Percentiles rank a stretch among this genome's conserved stretches.
These are phyloP conservation scores for Trichosporon ovoides DNA, from an alignment of 1,284 basidiomycete genomes.

Conservation along the genomic window DNA sequence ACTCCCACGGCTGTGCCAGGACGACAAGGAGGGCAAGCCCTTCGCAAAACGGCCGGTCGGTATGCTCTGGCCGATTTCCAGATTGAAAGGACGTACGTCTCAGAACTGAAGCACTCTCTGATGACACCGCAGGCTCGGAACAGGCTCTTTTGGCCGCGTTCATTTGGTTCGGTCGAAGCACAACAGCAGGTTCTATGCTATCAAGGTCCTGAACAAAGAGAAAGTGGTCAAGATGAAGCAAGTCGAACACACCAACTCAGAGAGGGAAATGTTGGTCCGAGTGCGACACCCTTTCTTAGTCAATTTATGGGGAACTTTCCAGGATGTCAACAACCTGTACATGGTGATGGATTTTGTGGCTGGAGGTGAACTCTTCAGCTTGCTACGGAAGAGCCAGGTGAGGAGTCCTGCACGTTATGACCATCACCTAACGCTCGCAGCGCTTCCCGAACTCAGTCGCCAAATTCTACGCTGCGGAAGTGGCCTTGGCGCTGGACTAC, in stretches of 20 bases:
- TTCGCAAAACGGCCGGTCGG: slow-evolving; percentile 52
- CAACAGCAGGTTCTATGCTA: slow-evolving; percentile 86
- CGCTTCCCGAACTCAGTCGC: slow-evolving; percentile 97
- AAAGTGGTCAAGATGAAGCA: slow-evolving; percentile 95
- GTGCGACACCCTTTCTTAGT: slow-evolving; percentile 95
- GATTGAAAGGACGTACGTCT: slow-evolving; percentile 51
- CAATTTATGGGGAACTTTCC: slow-evolving; percentile 97
- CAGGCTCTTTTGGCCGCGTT: slow-evolving; percentile 90
- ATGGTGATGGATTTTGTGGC: slow-evolving; percentile 99
- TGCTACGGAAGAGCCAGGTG: slow-evolving; percentile 81
- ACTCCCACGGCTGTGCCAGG: slow-evolving; percentile 20
- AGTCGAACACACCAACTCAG: slow-evolving; percentile 95
- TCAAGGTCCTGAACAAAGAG: slow-evolving; percentile 91
- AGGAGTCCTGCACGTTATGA: slow-evolving; percentile 28
- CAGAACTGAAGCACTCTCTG: not conserved
- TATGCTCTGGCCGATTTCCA: slow-evolving; percentile 53
- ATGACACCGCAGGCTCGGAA: slow-evolving; percentile 58
- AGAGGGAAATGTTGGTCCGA: slow-evolving; percentile 80
- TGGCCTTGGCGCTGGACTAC: slow-evolving; percentile 89
- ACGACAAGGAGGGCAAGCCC: slow-evolving; percentile 26
- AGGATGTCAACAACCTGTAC: slow-evolving; percentile 87
- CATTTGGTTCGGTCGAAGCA: slow-evolving; percentile 88
- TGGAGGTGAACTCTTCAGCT: slow-evolving; percentile 91
- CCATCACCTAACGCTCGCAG: slow-evolving; percentile 51
- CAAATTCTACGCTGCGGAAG: slow-evolving; percentile 98